Evolutionary conservation across 306 rosid species (phyloP), one percentile per base, ranked within the genome.

Genomic region (Glycine tomentella): DNA sequence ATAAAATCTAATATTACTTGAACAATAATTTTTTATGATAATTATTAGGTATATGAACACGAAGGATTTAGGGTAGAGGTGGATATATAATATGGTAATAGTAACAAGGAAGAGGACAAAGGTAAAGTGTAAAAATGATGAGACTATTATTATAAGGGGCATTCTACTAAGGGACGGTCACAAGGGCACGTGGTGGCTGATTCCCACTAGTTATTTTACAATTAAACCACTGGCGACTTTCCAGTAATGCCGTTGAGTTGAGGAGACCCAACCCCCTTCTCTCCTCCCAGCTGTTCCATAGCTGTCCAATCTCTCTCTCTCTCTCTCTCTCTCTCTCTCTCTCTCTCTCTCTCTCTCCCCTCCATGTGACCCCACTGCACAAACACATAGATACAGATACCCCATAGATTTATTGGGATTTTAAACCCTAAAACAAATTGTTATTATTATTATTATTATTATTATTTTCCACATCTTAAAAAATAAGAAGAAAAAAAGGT

Each of bases 181-280:
- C 75, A 79, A 83, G 70, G 84, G 90, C 97, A 93, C 95, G 91
- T 91, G 98, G 93, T 82, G 85, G 89, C 78, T 63, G 89, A 91
- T 79, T 91, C 88, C 76, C 84, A 80, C 73, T 80, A 82, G 53
- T 75, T 71, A 56, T 78, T 72, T 38, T 66, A 36, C 48, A 69
- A 69, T 46, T 74, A 85, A 80, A 36, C 49, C 53, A 80, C 36
- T 85, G 86, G 90, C 88, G 88, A 89, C 87, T 90, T 93, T 91
- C 87, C 83, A 86, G 97, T 86, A 85, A 88, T 89, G 91, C 93
- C 93, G 92, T 91, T 93, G 77, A 73, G 87, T 74, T 84, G 73
- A 84, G 81, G 93, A 90, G 84, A 61, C 80, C 83, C 93, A 87
- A 89, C 82, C 85, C 77, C 81, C 66, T 77, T 48, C 59, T 36